Evolutionary conservation across 2,329 filamentous ascomycete species (phyloP), one percentile per base, ranked within the genome.

Genomic region (Talaromyces funiculosus): DNA sequence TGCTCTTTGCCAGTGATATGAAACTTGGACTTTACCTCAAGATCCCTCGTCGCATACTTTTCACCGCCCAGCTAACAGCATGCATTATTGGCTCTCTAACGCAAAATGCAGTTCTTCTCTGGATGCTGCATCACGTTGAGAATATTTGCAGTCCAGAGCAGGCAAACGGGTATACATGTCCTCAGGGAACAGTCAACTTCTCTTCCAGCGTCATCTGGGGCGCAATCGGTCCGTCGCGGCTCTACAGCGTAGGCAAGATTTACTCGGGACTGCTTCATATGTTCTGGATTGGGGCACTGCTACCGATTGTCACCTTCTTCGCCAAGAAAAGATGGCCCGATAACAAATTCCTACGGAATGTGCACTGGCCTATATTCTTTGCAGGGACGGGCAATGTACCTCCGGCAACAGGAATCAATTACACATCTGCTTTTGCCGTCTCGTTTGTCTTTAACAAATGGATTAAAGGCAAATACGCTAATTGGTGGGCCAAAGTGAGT

Each of bases 321-420:
- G 73, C 86, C 38, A 84, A 84, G 5, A 81, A 84, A 53, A 77
- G 78, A 57, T 88, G 80, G 68, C 85, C 86, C 16, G 81, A 80
- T 67, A 83, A 80, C 2, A 59, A 62, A 1, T 54, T 67, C 14
- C 40, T 67, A 16, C 42, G 61, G 1, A 64, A 64, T 14, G 38
- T 67, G 10, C 72, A 61, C 67, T 67, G 65, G 65, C 67, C 67
- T 4, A 63, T 69, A 3, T 67, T 70, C 57, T 66, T 70, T 51
- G 67, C 64, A 4, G 66, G 64, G 2, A 68, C 67, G 3, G 65
- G 65, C n/a, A 67, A 66, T 24, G 29, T 69, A n/a, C 67, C 68
- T 45, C 68, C 68, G 8, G 67, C 67, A 59, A 69, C 67, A 14
- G 65, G 66, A 2, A 66, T 70, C 24, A 59, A 68, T 51, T 69